Conservation (phyloP, 352 stramenopile species). For the Globisporangium uncinulatum region DNA sequence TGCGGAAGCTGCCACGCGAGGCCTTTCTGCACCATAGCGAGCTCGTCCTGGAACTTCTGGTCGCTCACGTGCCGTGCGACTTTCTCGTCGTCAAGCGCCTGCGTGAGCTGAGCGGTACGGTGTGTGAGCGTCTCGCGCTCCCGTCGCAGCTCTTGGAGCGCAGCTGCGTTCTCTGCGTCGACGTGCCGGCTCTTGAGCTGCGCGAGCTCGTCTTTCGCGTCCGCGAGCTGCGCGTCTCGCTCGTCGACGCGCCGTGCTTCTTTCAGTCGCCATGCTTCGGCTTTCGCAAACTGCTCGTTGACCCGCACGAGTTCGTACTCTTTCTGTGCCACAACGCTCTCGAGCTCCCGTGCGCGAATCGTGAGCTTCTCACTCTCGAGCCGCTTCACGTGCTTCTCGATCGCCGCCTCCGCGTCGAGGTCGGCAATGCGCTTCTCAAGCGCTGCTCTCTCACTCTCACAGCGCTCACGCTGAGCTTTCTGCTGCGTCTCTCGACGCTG, state of each 20-base stretch:
- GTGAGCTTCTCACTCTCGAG: conserved; percentile 40
- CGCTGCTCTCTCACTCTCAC: conserved; percentile 22
- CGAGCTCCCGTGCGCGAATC: conserved; percentile 37
- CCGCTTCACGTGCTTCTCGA: conserved; percentile 22
- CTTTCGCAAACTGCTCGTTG: conserved; percentile 42
- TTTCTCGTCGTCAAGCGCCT: conserved; percentile 27
- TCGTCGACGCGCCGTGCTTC: conserved; percentile 47
- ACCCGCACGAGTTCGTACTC: conserved; percentile 41
- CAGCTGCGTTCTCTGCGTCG: conserved; percentile 32
- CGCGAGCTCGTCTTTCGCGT: conserved; percentile 40
- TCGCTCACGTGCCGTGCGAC: conserved; percentile 24
- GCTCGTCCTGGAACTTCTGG: conserved; percentile 28
- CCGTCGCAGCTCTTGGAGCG: conserved; percentile 36
- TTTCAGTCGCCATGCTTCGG: conserved; percentile 40
- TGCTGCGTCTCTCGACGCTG: conserved; percentile 40
- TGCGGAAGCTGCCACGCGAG: conserved; percentile 45
- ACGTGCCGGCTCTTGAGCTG: conserved; percentile 35
- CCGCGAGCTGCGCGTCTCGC: conserved; percentile 37
- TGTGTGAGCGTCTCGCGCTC: conserved; percentile 24
- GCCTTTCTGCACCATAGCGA: conserved; percentile 31
- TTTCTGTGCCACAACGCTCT: conserved; percentile 40
- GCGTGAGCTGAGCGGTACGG: conserved; percentile 19
- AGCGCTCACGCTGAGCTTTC: conserved; percentile 27
- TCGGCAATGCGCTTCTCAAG: conserved; percentile 28
- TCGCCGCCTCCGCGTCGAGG: conserved; percentile 27